These are phyloP conservation scores for Spathaspora hagerdaliae DNA, from an alignment of 805 yeast species.

Conservation along the genomic window DNA sequence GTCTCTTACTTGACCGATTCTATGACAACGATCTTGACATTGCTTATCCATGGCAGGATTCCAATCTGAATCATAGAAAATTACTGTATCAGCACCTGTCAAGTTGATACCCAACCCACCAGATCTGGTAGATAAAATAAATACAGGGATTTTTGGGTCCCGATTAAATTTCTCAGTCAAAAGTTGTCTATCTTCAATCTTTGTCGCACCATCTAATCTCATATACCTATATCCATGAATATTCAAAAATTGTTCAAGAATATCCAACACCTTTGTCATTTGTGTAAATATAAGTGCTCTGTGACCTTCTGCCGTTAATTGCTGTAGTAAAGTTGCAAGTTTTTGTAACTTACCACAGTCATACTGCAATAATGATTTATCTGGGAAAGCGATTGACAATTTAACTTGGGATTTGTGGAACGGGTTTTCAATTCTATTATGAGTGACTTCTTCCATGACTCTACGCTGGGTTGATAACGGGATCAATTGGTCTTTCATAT, in stretches of 20 bases:
- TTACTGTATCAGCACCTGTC: slow-evolving; percentile 98
- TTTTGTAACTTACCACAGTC: slow-evolving; percentile 97
- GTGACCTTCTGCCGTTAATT: slow-evolving; percentile 82
- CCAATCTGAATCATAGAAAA: slow-evolving; percentile 98
- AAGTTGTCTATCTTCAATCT: slow-evolving; percentile 93
- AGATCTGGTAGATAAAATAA: slow-evolving; percentile 90
- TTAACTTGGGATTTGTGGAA: slow-evolving; percentile 84
- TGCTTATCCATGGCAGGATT: slow-evolving; percentile 99
- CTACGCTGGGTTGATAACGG: slow-evolving; percentile 34
- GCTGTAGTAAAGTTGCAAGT: slow-evolving; percentile 68
- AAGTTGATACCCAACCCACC: slow-evolving; percentile 97
- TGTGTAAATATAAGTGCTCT: slow-evolving; percentile 95
- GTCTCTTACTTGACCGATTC: slow-evolving; percentile 97
- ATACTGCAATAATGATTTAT: slow-evolving; percentile 82
- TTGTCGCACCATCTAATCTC: slow-evolving; percentile 96
- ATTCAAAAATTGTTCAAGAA: slow-evolving; percentile 87
- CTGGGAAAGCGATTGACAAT: slow-evolving; percentile 92
- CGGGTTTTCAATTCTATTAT: slow-evolving; percentile 44
- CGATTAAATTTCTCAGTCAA: slow-evolving; percentile 89
- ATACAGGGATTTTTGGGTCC: slow-evolving; percentile 82
- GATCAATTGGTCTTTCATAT: slow-evolving; percentile 54
- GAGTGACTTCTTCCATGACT: slow-evolving; percentile 25
- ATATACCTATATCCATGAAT: slow-evolving; percentile 91
- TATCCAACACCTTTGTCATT: slow-evolving; percentile 94
- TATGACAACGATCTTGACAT: slow-evolving; percentile 98